Evolutionary conservation across 225 moss, liverwort and hornwort genomes (phyloP).

Genomic region (Marchantia paleacea): DNA sequence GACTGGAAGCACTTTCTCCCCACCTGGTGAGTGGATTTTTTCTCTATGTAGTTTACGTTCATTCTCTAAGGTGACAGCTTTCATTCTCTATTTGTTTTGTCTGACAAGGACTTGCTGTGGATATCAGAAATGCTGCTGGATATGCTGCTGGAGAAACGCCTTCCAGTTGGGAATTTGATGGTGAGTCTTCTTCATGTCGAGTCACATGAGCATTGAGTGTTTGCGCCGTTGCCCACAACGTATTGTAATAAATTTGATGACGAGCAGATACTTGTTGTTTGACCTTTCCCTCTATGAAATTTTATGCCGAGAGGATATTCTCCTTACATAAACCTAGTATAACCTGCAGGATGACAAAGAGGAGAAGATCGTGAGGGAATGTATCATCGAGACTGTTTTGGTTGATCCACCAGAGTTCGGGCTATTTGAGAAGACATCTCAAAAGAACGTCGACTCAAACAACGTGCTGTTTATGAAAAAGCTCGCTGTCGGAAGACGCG

Average conservation of each 20-base stretch:
- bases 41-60: background rate
- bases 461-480: constrained; percentile 40
- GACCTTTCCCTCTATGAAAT: background rate
- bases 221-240: background rate
- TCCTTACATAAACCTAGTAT: background rate
- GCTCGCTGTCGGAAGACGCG: constrained; percentile 36
- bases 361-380: constrained; percentile 34
- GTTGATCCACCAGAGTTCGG: constrained; percentile 25
- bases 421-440: background rate
- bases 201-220: background rate
- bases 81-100: background rate
- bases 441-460: constrained; percentile 1
- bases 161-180: constrained; percentile 35
- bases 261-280: background rate
- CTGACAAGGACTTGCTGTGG: background rate
- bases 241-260: no score
- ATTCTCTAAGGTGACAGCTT: background rate
- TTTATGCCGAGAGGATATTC: background rate
- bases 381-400: constrained; percentile 32
- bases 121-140: constrained; percentile 36
- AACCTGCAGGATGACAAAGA: constrained; percentile 33
- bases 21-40: constrained; percentile 21
- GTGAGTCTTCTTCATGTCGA: constrained; percentile 8
- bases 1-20: background rate
- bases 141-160: constrained; percentile 29